phyloP scores from a whole-genome alignment of 176 grass and related monocot genomes.

The Phragmites australis region DNA sequence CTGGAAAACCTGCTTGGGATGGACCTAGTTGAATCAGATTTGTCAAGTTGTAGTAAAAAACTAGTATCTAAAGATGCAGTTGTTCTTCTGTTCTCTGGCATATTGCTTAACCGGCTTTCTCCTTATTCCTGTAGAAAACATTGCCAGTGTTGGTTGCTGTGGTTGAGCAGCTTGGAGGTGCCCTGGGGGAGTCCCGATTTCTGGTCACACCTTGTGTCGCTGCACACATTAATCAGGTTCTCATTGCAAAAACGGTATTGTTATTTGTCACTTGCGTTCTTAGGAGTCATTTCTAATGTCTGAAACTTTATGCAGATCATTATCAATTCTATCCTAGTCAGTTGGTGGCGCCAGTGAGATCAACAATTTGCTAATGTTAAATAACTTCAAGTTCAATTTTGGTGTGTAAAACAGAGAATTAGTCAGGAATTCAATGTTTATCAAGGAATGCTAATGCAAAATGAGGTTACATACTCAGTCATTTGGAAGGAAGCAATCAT shows the following conservation, averaged over 20 bases:
- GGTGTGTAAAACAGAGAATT: not conserved
- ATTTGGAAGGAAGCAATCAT: constrained; percentile 17
- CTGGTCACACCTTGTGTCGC: constrained; percentile 73
- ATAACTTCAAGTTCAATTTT: constrained; percentile 36
- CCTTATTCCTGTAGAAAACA: constrained; percentile 64
- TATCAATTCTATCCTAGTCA: constrained; percentile 74
- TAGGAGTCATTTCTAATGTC: constrained; percentile 26
- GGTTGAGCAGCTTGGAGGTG: constrained; percentile 78
- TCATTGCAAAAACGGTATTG: not conserved
- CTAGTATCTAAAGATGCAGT: constrained; percentile 14
- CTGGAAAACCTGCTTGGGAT: constrained; percentile 4
- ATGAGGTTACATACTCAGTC: constrained; percentile 24
- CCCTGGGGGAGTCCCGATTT: constrained; percentile 70
- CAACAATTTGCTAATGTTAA: constrained; percentile 42
- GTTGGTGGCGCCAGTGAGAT: constrained; percentile 78
- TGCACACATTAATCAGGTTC: constrained; percentile 85
- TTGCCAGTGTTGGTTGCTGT: constrained; percentile 83
- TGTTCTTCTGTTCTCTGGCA: not conserved
- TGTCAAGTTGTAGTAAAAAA: not conserved
- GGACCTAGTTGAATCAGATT: constrained; percentile 1
- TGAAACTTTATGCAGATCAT: constrained; percentile 60
- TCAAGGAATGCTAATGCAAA: not conserved
- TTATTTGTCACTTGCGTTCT: constrained; percentile 5
- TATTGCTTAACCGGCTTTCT: constrained; percentile 7
- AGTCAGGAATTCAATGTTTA: not conserved